These are phyloP conservation scores for Aspergillus sp. DNA, from an alignment of 2,329 filamentous ascomycete genomes.

Conservation along the genomic window DNA sequence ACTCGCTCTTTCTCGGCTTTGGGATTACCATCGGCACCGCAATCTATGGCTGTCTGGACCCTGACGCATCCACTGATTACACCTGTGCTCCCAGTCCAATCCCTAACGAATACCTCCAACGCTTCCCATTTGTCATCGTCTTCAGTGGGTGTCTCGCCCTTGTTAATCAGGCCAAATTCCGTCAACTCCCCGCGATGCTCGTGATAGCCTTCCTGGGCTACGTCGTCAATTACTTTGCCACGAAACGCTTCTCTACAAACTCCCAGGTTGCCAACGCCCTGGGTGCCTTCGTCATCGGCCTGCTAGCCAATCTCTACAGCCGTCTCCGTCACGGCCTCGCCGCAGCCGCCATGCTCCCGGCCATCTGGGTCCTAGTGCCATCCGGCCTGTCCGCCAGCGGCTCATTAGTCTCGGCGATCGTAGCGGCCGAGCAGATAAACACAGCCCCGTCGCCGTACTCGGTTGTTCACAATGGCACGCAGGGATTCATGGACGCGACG, in stretches of 20 bases:
- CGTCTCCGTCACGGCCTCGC: constrained; percentile 68
- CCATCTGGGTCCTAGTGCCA: constrained; percentile 68
- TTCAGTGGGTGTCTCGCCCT: constrained; percentile 71
- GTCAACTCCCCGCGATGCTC: constrained; percentile 70
- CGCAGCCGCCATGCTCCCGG: constrained; percentile 77
- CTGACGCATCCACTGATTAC: constrained; percentile 44
- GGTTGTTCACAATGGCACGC: constrained; percentile 38
- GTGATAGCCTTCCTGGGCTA: constrained; percentile 67
- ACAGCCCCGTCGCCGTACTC: constrained; percentile 24
- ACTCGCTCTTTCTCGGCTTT: constrained; percentile 64
- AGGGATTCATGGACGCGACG: constrained; percentile 24
- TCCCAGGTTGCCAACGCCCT: constrained; percentile 71
- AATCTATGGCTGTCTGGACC: constrained; percentile 55
- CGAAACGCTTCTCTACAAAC: constrained; percentile 59
- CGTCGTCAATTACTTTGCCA: constrained; percentile 68
- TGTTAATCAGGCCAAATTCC: constrained; percentile 77
- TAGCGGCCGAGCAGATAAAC: constrained; percentile 48
- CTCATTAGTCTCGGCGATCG: constrained; percentile 50
- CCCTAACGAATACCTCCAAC: constrained; percentile 42
- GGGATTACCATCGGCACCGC: constrained; percentile 61
- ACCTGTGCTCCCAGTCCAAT: constrained; percentile 45
- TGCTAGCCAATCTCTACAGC: constrained; percentile 72
- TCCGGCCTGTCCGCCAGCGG: constrained; percentile 54
- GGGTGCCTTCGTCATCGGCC: constrained; percentile 69
- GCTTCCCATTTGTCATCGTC: constrained; percentile 65